A percentile compares a stretch with the other conserved stretches of the same genome.
These are phyloP conservation scores for Tirmania nivea DNA, from an alignment of 495 filamentous ascomycete genomes.

Conservation along the genomic window DNA sequence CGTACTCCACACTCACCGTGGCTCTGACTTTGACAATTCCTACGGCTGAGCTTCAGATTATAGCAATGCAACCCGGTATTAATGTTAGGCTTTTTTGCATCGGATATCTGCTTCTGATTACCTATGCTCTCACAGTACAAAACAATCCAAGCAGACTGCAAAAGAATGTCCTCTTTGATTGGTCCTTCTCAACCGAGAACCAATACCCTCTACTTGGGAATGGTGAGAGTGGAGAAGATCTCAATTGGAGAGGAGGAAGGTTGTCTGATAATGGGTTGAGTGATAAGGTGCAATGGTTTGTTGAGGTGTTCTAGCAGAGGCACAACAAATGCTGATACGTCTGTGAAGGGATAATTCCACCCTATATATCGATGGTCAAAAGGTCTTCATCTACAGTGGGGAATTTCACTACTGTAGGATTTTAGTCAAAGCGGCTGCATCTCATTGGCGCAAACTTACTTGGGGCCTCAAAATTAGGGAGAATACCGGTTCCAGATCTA, in stretches of 20 bases:
- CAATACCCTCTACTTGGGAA: too few relatives aligned
- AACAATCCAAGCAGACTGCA: too few relatives aligned
- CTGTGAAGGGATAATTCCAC: constrained; percentile 33
- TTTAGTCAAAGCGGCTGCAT: constrained; percentile 20
- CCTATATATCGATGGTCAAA: constrained; percentile 36
- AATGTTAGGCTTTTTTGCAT: too few relatives aligned
- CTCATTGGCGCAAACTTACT: neutral
- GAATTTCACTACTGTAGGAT: constrained; percentile 32
- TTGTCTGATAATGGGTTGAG: neutral
- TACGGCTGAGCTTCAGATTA: too few relatives aligned
- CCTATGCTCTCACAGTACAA: too few relatives aligned
- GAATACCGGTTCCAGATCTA: constrained; percentile 12
- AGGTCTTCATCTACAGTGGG: constrained; percentile 37
- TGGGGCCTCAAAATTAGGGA: neutral
- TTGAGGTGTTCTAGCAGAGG: neutral
- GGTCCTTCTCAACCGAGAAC: too few relatives aligned
- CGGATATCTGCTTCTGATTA: too few relatives aligned
- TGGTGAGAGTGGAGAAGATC: neutral
- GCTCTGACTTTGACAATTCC: too few relatives aligned
- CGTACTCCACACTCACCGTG: too few relatives aligned
- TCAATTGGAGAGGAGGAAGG: neutral
- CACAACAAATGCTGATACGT: neutral
- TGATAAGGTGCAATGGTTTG: neutral
- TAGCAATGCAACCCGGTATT: too few relatives aligned
- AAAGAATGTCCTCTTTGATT: too few relatives aligned